phyloP scores from a whole-genome alignment of 1,139 yeast species.

The Hyphopichia buzzinii region DNA sequence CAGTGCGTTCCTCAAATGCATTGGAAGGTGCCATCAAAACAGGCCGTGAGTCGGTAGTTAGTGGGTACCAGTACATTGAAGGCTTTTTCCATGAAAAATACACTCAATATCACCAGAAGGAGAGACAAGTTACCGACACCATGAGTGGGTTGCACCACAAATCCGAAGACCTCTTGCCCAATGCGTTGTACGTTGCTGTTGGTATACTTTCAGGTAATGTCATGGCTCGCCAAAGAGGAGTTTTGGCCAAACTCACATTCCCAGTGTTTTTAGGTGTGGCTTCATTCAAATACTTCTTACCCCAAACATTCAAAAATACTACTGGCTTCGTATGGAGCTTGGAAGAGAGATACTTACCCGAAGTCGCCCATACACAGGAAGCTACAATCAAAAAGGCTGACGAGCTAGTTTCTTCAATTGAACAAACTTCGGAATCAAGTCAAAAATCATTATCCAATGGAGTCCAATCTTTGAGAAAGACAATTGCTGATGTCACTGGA shows the following conservation, averaged over 20 bases:
- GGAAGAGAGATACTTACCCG: conserved; percentile 66
- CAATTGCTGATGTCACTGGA: conserved; percentile 63
- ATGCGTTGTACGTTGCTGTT: conserved; percentile 64
- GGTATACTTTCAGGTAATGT: conserved; percentile 83
- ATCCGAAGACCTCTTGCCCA: conserved; percentile 76
- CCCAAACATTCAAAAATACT: conserved; percentile 71
- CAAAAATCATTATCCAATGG: conserved; percentile 38
- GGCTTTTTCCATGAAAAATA: conserved; percentile 38
- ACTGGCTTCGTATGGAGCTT: conserved; percentile 58
- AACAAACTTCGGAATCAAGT: conserved; percentile 32
- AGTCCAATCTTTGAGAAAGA: conserved; percentile 43
- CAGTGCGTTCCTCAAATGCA: conserved; percentile 50
- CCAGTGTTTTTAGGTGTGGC: conserved; percentile 69
- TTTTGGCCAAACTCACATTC: conserved; percentile 53
- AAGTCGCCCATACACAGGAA: conserved; percentile 64
- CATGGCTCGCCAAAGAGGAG: conserved; percentile 67
- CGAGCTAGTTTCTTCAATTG: conserved; percentile 43
- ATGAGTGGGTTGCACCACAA: conserved; percentile 68
- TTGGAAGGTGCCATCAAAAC: conserved; percentile 49
- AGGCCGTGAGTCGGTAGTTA: conserved; percentile 38
- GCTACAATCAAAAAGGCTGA: conserved; percentile 46
- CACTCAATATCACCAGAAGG: conserved; percentile 53
- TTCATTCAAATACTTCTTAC: conserved; percentile 75
- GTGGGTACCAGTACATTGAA: conserved; percentile 14
- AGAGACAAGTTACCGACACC: conserved; percentile 64